These are phyloP conservation scores for Tephrocybe sp. DNA, from an alignment of 768 basidiomycete genomes.

Conservation along the genomic window DNA sequence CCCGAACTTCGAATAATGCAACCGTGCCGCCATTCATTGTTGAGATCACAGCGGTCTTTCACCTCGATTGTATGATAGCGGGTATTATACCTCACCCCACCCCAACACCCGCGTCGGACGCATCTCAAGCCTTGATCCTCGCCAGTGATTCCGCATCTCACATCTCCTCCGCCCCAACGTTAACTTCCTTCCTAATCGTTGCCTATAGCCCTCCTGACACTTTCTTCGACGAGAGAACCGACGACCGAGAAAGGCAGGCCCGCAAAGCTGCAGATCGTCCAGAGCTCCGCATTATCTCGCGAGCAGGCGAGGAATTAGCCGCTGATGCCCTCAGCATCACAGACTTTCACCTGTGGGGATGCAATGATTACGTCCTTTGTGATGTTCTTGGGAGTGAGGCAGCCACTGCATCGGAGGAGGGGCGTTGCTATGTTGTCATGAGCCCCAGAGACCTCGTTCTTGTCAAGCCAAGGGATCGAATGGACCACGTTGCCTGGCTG, in stretches of 20 bases:
- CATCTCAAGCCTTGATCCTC: slow-evolving; percentile 16
- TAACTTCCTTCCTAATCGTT: slow-evolving; percentile 82
- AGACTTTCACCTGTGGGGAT: slow-evolving; percentile 81
- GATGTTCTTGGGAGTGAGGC: slow-evolving; percentile 37
- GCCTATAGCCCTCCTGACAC: slow-evolving; percentile 84
- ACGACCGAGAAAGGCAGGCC: slow-evolving; percentile 72
- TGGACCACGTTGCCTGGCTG: slow-evolving; percentile 92
- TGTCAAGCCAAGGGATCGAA: slow-evolving; percentile 83
- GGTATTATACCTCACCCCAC: slow-evolving; percentile 82
- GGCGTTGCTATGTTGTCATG: slow-evolving; percentile 75
- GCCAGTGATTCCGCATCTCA: slow-evolving; percentile 14
- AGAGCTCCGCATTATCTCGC: slow-evolving; percentile 89
- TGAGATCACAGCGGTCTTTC: slow-evolving; percentile 90
- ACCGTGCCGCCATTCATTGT: slow-evolving; percentile 62
- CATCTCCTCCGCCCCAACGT: slow-evolving; percentile 18
- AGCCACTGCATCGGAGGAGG: slow-evolving; percentile 28
- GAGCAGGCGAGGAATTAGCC: slow-evolving; percentile 83
- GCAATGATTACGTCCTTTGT: slow-evolving; percentile 86
- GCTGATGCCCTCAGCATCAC: slow-evolving; percentile 80
- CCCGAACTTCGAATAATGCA: slow-evolving; percentile 42
- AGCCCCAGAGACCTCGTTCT: slow-evolving; percentile 87
- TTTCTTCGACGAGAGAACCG: slow-evolving; percentile 68
- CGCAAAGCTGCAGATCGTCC: slow-evolving; percentile 89
- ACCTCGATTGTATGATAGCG: slow-evolving; percentile 93
- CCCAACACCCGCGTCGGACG: slow-evolving; percentile 25